Evolutionary conservation across 805 yeast genomes (phyloP), one percentile per base, ranked within the genome.

Genomic region (Cyberlindnera japonica): DNA sequence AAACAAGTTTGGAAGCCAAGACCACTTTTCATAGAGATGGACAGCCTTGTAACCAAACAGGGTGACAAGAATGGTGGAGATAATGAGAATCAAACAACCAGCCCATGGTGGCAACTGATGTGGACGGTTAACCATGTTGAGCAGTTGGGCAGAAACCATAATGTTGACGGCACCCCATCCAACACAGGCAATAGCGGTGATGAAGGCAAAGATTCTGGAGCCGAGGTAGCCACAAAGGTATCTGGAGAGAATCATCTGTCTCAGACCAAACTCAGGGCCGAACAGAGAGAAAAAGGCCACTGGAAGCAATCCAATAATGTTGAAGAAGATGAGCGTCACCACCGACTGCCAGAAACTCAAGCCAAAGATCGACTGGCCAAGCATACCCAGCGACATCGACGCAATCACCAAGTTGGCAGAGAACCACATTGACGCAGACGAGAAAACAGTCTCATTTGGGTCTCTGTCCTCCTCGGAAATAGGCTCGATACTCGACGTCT

Each of bases 141-240:
- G 69, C 48, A 89, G 67, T 62, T 87, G 93, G 18, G 96, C 95
- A 25, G 93, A 79, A 22, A 89, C 83, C 77, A 89, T 84, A 47
- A 85, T 86, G 65, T 90, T 90, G 35, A 88, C 91, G 9, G 95
- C 87, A 64, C 93, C 85, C 97, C 97, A 90, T 54, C 97, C 96
- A 41, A 89, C 77, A 74, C 95, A 86, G 20, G 95, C 90, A 47
- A 90, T 63, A 55, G 80, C 75, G 59, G 89, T 88, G 59, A 90
- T 70, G 33, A 82, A 62, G 9, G 95, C 81, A 56, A 87, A 83
- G 42, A 88, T 71, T 61, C 95, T 76, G 65, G 84, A 81, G 34
- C 83, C 81, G 23, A 68, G 59, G 63, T 82, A 79, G 48, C 97
- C 97, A 47, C 81, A 72, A 53, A 88, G 72, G 63, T 71, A 89